Conservation (phyloP, 768 basidiomycete species). For the Pleurotus pulmonarius region DNA sequence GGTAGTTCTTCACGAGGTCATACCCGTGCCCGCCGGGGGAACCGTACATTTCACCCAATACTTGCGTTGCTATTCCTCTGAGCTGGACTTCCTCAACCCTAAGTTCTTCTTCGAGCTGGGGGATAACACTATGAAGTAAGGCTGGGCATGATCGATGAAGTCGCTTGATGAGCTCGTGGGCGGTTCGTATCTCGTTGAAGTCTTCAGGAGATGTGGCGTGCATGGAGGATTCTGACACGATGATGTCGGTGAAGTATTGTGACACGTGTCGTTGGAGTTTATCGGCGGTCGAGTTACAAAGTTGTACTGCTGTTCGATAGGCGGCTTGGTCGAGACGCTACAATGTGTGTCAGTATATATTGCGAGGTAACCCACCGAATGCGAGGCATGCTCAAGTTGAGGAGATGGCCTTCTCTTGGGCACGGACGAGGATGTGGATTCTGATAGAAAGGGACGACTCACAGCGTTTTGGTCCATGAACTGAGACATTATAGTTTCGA, state of each 20-base stretch:
- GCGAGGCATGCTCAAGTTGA: too few relatives aligned
- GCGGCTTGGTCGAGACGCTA: constrained; percentile 72
- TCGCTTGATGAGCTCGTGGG: constrained; percentile 84
- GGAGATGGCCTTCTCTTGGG: neutral
- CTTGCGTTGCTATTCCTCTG: constrained; percentile 78
- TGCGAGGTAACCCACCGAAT: too few relatives aligned
- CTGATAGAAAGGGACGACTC: neutral
- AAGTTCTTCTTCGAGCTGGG: constrained; percentile 89
- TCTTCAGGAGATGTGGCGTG: constrained; percentile 48
- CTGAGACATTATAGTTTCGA: constrained; percentile 81
- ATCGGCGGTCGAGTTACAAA: constrained; percentile 81
- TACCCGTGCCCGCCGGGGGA: constrained; percentile 53
- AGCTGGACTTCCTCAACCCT: constrained; percentile 69
- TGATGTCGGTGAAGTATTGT: constrained; percentile 90
- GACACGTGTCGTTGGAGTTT: constrained; percentile 87
- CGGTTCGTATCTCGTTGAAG: constrained; percentile 62
- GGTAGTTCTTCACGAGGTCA: constrained; percentile 79
- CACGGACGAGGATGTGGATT: neutral
- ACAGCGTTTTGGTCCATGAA: constrained; percentile 80
- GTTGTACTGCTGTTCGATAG: constrained; percentile 77
- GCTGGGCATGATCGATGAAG: constrained; percentile 77
- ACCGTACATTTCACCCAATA: constrained; percentile 87
- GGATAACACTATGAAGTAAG: constrained; percentile 86
- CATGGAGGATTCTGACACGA: constrained; percentile 49
- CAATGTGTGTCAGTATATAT: neutral